Evolutionary conservation across 495 filamentous ascomycete species (phyloP).

Genomic region (Neurospora africana): DNA sequence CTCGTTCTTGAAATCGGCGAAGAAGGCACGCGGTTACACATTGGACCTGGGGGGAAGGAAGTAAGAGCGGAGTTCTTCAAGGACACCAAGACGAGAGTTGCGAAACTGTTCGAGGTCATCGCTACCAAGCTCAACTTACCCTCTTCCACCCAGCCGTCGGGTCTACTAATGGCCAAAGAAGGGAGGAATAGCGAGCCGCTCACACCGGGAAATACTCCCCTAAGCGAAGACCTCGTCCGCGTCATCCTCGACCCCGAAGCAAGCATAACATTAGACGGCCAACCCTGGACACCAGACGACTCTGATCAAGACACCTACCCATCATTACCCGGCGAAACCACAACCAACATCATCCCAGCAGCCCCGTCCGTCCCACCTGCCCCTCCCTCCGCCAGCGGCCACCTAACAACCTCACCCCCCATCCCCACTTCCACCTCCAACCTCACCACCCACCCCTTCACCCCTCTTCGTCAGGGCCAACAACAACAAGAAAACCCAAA

Average conservation of each 20-base stretch:
- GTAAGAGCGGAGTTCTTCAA: slow-evolving; percentile 57
- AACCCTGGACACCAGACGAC: slow-evolving; percentile 25
- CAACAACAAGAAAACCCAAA: neutral
- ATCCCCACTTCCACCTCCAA: slow-evolving; percentile 17
- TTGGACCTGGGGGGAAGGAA: slow-evolving; percentile 10
- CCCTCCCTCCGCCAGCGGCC: slow-evolving; percentile 23
- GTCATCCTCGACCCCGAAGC: slow-evolving; percentile 57
- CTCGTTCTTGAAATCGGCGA: slow-evolving; percentile 70
- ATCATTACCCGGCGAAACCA: neutral
- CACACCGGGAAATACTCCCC: slow-evolving; percentile 58
- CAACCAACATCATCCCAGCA: slow-evolving; percentile 8
- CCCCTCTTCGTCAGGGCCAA: no score
- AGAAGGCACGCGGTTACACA: slow-evolving; percentile 56
- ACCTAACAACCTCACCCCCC: slow-evolving; percentile 22
- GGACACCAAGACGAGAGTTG: slow-evolving; percentile 54
- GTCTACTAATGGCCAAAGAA: slow-evolving; percentile 52
- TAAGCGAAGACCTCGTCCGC: slow-evolving; percentile 62
- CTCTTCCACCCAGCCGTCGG: slow-evolving; percentile 50
- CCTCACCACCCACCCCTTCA: neutral
- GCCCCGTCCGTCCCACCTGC: slow-evolving; percentile 4
- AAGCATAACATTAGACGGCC: slow-evolving; percentile 62
- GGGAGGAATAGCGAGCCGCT: slow-evolving; percentile 42
- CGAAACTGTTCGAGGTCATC: slow-evolving; percentile 65
- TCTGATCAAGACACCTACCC: neutral
- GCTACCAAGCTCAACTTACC: slow-evolving; percentile 70